Conservation (phyloP, 768 basidiomycete species). For the Podaxis sp. region DNA sequence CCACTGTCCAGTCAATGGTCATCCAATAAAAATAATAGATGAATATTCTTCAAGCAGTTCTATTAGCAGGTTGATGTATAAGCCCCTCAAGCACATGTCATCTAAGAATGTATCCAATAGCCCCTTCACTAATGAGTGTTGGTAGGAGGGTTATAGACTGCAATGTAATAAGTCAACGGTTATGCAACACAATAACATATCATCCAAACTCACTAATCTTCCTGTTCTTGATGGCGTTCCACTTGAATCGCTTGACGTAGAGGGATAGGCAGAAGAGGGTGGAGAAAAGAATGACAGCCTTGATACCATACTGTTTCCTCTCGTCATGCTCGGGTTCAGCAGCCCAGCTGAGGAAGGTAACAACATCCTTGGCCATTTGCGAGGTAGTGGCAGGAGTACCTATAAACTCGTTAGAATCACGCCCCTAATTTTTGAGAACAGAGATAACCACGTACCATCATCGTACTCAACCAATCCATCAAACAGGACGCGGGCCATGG, state of each 20-base stretch:
- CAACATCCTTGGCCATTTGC: constrained; percentile 99
- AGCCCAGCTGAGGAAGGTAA: constrained; percentile 94
- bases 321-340: constrained; percentile 98
- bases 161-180: constrained; percentile 10
- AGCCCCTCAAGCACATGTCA: constrained; percentile 20
- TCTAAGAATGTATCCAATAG: constrained; percentile 24
- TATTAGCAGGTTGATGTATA: constrained; percentile 24
- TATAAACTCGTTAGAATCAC: constrained; percentile 27
- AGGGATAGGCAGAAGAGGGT: constrained; percentile 76
- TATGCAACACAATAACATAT: not conserved
- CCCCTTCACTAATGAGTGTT: constrained; percentile 50
- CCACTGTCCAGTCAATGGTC: too few species aligned
- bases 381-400: constrained; percentile 95
- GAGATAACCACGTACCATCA: constrained; percentile 55
- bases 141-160: constrained; percentile 66
- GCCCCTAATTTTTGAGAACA: not conserved
- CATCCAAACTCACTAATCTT: constrained; percentile 69
- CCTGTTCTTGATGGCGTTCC: constrained; percentile 88
- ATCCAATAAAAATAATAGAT: not conserved
- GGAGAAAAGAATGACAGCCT: constrained; percentile 93
- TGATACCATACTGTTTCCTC: constrained; percentile 94
- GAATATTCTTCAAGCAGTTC: constrained; percentile 18
- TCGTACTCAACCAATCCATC: constrained; percentile 97
- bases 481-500: constrained; percentile 96
- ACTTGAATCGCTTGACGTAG: constrained; percentile 96